Evolutionary conservation across 306 rosid species (phyloP).

Genomic region (Sphenostylis stenocarpa): DNA sequence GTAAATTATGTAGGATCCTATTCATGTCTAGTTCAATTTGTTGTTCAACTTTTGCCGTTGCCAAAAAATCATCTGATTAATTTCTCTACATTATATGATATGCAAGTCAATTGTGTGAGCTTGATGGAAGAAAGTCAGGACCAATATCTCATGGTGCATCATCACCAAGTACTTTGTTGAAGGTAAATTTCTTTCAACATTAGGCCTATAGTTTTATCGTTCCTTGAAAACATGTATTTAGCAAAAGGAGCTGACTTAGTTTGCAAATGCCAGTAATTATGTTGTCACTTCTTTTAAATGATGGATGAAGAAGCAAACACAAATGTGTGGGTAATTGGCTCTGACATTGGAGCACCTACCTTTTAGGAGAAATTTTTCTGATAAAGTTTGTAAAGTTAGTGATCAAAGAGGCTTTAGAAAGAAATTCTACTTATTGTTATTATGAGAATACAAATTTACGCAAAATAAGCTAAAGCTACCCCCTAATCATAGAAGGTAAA

Average conservation of each 20-base stretch:
- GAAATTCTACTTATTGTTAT: neutral
- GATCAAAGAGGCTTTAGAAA: neutral
- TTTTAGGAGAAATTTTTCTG: neutral
- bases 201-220: neutral
- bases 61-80: neutral
- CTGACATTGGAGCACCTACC: neutral
- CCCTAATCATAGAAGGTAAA: too few relatives aligned
- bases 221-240: conserved; percentile 1
- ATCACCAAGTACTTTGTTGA: conserved; percentile 63
- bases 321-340: too few relatives aligned
- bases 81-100: neutral
- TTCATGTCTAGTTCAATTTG: neutral
- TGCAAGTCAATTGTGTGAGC: conserved; percentile 81
- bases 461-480: neutral
- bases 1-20: neutral
- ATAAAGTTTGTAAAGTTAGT: conserved; percentile 7
- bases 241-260: neutral
- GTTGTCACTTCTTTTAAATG: neutral
- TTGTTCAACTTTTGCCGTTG: neutral
- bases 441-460: neutral
- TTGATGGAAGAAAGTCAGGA: conserved; percentile 78
- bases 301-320: neutral
- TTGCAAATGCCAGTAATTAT: conserved; percentile 12
- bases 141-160: conserved; percentile 81
- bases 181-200: conserved; percentile 45